Base-by-base conservation (phyloP, 129 eudicot genomes). In the Sambucus nigra region DNA sequence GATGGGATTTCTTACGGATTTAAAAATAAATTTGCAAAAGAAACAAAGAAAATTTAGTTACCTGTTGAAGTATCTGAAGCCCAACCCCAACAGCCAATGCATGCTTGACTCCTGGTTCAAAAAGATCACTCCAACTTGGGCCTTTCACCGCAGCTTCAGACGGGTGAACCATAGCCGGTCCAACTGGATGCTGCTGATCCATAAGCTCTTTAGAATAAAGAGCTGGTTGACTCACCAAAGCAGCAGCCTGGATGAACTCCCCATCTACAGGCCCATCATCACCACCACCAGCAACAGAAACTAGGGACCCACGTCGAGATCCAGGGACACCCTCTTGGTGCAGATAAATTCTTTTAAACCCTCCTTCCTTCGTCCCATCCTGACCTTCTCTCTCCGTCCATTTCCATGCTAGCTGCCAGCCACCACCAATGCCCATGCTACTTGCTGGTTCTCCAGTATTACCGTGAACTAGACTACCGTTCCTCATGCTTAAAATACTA, bases 401-500 rank as follows among this genome's bases (percentile, higher is more conserved):
- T 61, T 83, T 73, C 84, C 82, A 83, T 13, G 87, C 97, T 25
- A 88, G 84, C 73, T 88, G 94, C 97, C 97, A 88, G 47, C 97
- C 97, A 40, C 97, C 97, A 24, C 94, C 94, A 31, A 88, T 83
- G 29, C 80, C 91, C 35, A 62, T 51, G 70, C 82, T 57, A 52
- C 68, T 55, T 21, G 62, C 58, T 23, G 65, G 59, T 62, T 80
- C 80, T n/a, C 75, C 86, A 67, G 55, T 69, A 14, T 32, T 55
- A 26, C 56, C 74, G 57, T 57, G 82, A 29, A 73, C 20, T 11
- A 50, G 58, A 42, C 81, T 76, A 20, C 74, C 25, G 13, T 63
- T 74, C 61, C 44, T 67, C 51, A 60, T 31, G 62, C 72, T 65
- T 28, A 74, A 29, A 40, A 78, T 60, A 54, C 69, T 77, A 14